Evolutionary conservation across 345 rosid genomes (phyloP).

Genomic region (Excoecaria cochinchinensis): DNA sequence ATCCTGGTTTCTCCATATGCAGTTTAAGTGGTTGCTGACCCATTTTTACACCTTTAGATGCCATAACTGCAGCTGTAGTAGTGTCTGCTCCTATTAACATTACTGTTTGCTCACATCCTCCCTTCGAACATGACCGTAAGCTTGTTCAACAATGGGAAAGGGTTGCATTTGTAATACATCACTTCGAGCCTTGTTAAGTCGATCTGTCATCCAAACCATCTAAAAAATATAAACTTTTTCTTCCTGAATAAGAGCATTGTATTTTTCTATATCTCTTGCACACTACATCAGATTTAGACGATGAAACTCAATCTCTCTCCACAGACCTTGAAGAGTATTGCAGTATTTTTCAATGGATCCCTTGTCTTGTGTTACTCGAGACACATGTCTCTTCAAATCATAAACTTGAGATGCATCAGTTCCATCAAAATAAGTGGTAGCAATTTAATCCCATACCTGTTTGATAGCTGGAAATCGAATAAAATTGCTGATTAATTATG

Average conservation of each 20-base stretch:
- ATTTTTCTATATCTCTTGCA: neutral
- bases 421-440: neutral
- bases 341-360: neutral
- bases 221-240: neutral
- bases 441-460: neutral
- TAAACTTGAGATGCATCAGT: neutral
- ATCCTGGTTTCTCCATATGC: neutral
- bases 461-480: neutral
- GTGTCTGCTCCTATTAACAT: neutral
- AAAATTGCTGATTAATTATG: neutral
- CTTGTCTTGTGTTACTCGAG: neutral
- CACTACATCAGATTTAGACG: neutral
- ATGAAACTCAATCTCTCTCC: neutral
- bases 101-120: neutral
- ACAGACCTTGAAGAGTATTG: neutral
- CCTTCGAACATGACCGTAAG: neutral
- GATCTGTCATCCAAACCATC: neutral
- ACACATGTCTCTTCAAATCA: neutral
- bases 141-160: neutral
- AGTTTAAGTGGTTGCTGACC: neutral
- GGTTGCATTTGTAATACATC: neutral
- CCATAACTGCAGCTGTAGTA: neutral
- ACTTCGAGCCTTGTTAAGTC: neutral
- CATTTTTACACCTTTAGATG: neutral
- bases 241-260: neutral